Conservation (phyloP, 176 grass and related monocot species). For the Phoenix dactylifera region DNA sequence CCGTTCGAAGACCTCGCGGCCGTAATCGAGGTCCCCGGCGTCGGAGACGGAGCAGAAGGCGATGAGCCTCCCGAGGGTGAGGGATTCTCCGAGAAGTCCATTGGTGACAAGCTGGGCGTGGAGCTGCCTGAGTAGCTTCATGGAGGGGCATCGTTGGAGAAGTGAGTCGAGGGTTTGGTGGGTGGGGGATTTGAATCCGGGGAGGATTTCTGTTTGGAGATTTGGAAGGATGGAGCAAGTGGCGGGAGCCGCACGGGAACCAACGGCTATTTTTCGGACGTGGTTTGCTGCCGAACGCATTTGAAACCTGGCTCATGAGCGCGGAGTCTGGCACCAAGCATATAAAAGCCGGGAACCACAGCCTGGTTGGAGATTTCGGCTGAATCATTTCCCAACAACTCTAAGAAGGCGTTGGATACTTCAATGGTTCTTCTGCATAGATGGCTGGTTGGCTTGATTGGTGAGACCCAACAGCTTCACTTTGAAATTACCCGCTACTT, state of each 20-base stretch:
- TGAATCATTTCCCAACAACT: too few species aligned
- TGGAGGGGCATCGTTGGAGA: slow-evolving; percentile 5
- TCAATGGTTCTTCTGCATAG: too few species aligned
- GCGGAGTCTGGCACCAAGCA: too few species aligned
- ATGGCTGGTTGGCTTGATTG: too few species aligned
- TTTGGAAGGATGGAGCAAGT: neutral
- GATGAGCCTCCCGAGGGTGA: neutral
- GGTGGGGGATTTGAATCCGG: neutral
- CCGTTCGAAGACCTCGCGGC: slow-evolving; percentile 3
- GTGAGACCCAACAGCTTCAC: too few species aligned
- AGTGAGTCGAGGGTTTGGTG: neutral
- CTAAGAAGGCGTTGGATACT: too few species aligned
- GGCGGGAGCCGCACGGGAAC: neutral
- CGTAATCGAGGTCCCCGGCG: slow-evolving; percentile 6
- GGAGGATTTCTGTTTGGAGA: neutral
- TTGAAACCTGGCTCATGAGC: too few species aligned
- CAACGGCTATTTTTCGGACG: too few species aligned
- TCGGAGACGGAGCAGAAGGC: slow-evolving; percentile 6
- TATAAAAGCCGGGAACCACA: too few species aligned
- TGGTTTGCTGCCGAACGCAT: too few species aligned
- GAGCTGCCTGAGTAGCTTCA: slow-evolving; percentile 12
- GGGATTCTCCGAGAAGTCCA: neutral
- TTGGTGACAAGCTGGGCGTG: slow-evolving; percentile 9
- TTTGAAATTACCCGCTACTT: too few species aligned
- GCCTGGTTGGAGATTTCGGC: too few species aligned